Conservation (phyloP, 768 basidiomycete species). For the Boletus edulis region DNA sequence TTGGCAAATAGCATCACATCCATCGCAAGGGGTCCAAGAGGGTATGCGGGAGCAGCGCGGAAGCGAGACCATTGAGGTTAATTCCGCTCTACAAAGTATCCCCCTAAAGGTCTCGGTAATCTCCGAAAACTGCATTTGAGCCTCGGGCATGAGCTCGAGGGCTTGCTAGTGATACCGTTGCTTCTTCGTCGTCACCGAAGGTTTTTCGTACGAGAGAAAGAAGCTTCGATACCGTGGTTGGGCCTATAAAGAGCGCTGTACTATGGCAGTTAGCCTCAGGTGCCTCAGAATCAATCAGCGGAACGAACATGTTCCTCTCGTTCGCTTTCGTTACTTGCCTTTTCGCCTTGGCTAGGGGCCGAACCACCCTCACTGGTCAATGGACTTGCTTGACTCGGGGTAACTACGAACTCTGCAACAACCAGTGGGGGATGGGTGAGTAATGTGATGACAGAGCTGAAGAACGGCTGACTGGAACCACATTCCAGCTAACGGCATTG, state of each 20-base stretch:
- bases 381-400: constrained; percentile 46
- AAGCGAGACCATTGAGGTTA: too few species aligned
- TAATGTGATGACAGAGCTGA: not conserved
- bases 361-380: constrained; percentile 37
- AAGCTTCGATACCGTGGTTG: not conserved
- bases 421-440: constrained; percentile 52
- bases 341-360: constrained; percentile 4
- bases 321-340: constrained; percentile 9
- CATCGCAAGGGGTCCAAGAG: too few species aligned
- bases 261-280: not conserved
- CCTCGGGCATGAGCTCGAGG: too few species aligned
- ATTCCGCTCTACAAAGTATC: too few species aligned
- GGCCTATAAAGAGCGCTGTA: constrained; percentile 4
- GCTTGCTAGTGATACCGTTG: too few species aligned
- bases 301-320: constrained; percentile 9
- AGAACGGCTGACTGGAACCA: not conserved
- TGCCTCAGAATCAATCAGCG: not conserved
- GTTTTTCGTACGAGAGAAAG: too few species aligned
- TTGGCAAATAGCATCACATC: too few species aligned
- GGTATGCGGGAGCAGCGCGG: too few species aligned
- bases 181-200: too few species aligned
- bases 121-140: too few species aligned
- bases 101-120: too few species aligned
- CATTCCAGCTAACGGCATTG: constrained; percentile 40
- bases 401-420: constrained; percentile 51